phyloP scores from a whole-genome alignment of 2,329 filamentous ascomycete species.

The Neobulgaria alba region DNA sequence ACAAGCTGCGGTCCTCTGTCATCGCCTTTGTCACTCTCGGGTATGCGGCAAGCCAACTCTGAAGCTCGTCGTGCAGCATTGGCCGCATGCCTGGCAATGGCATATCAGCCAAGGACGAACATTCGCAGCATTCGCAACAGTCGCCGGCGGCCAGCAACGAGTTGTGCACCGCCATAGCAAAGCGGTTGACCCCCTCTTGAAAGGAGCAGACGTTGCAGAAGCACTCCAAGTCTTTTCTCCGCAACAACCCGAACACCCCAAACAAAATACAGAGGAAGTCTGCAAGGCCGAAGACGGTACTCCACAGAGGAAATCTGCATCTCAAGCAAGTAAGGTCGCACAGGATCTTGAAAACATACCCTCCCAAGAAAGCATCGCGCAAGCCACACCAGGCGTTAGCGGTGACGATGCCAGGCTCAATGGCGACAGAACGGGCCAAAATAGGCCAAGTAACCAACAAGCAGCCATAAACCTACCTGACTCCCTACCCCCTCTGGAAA shows the following conservation, averaged over 20 bases:
- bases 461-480: slow-evolving; percentile 29
- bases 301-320: no score
- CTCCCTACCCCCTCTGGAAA: slow-evolving; percentile 38
- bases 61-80: no score
- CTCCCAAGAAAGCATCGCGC: no score
- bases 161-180: slow-evolving; percentile 52
- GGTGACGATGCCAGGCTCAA: slow-evolving; percentile 15
- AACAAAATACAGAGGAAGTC: slow-evolving; percentile 1
- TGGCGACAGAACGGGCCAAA: slow-evolving; percentile 1
- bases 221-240: slow-evolving; percentile 11
- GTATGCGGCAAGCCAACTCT: slow-evolving; percentile 38
- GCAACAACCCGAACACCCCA: slow-evolving; percentile 4
- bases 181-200: slow-evolving; percentile 45
- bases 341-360: no score
- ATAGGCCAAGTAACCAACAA: slow-evolving; percentile 7
- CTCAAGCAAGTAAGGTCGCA: no score
- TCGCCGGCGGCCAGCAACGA: slow-evolving; percentile 32
- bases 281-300: not conserved
- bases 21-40: slow-evolving; percentile 54
- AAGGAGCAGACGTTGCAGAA: slow-evolving; percentile 25
- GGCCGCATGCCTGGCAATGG: no score
- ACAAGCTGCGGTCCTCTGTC: slow-evolving; percentile 60
- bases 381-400: no score
- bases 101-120: no score
- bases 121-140: no score